Base-by-base conservation (phyloP, 2,329 filamentous ascomycete genomes). In the Cladophialophora psammophila region DNA sequence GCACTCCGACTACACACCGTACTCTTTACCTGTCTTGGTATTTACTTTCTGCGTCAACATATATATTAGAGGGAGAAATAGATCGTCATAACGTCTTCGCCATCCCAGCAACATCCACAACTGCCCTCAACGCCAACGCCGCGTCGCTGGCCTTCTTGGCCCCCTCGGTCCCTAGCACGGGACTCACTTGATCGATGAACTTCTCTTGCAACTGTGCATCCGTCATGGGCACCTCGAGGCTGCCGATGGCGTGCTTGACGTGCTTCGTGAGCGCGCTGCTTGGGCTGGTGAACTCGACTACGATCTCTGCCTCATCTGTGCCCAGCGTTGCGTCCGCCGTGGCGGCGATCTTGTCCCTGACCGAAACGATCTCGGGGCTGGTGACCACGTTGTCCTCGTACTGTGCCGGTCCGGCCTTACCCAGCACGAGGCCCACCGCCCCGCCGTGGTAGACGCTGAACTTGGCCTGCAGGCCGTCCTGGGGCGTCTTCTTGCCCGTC, bases 381-480 rank as follows among this genome's bases (percentile, higher is more conserved):
- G 71, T 76, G 3, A 86, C 83, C 1, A 84, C 78, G 0, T 73
- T 69, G 70, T 86, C 81, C 5, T 81, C 81, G 73, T 85, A 87
- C 72, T 86, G 79, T 5, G 77, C 78, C 2, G 84, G 85, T 0
- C 82, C 83, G 10, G 80, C 84, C 72, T 84, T 83, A 0, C 84
- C 84, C 65, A 80, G 82, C 1, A 86, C 70, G 8, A 86, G 69
- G 0, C 82, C 84, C 4, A 85, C 79, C 0, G 83, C 83, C n/a
- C 77, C 81, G 5, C 83, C 84, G 69, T 87, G 84, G 68, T 83
- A 87, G 20, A 86, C 83, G 62, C 83, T 85, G 71, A 87, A 87
- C 55, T 87, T 87, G 2, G 77, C 82, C 72, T 85, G 81, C 1
- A 87, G 75, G 0, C 83, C 84, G 59, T 83, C 82, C 61, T 78